phyloP scores from a whole-genome alignment of 2,329 filamentous ascomycete species.

The Chaetomium olivaceum region DNA sequence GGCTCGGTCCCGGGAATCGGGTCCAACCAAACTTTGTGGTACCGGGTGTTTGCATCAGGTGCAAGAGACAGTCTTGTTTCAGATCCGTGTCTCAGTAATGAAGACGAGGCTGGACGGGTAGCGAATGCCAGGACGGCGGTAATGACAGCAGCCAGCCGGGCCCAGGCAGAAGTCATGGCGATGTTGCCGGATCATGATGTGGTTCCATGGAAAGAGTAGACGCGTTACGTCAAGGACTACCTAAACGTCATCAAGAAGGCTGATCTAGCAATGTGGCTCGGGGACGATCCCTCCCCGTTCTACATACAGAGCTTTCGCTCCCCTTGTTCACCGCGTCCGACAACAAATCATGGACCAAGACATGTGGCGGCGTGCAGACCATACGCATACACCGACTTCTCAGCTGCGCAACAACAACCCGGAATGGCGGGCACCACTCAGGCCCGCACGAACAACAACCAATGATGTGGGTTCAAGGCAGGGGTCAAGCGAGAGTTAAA shows the following conservation, averaged over 20 bases:
- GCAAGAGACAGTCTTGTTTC: conserved; percentile 4
- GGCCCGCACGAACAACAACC: conserved; percentile 1
- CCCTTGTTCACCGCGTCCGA: conserved; percentile 22
- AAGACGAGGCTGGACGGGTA: conserved; percentile 2
- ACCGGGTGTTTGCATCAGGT: conserved; percentile 1
- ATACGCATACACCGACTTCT: conserved; percentile 24
- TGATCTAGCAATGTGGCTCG: conserved; percentile 2
- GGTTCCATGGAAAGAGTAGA: background rate
- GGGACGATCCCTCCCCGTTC: conserved; percentile 10
- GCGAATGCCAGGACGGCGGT: background rate
- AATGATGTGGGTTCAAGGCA: conserved; percentile 8
- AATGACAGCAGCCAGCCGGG: conserved; percentile 21
- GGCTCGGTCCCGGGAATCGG: conserved; percentile 30
- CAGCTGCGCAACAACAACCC: conserved; percentile 11
- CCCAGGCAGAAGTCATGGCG: conserved; percentile 25
- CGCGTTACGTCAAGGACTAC: background rate
- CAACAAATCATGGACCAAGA: conserved; percentile 26
- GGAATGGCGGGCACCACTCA: conserved; percentile 9
- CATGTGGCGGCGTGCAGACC: conserved; percentile 24
- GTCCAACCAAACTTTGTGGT: conserved; percentile 20
- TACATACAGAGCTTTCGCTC: conserved; percentile 12
- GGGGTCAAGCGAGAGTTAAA: background rate
- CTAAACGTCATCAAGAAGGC: conserved; percentile 2
- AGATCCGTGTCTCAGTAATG: background rate
- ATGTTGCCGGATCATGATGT: conserved; percentile 27